Evolutionary conservation across 805 yeast species (phyloP), one percentile per base, ranked within the genome.

Genomic region (Cephaloascus albidus): DNA sequence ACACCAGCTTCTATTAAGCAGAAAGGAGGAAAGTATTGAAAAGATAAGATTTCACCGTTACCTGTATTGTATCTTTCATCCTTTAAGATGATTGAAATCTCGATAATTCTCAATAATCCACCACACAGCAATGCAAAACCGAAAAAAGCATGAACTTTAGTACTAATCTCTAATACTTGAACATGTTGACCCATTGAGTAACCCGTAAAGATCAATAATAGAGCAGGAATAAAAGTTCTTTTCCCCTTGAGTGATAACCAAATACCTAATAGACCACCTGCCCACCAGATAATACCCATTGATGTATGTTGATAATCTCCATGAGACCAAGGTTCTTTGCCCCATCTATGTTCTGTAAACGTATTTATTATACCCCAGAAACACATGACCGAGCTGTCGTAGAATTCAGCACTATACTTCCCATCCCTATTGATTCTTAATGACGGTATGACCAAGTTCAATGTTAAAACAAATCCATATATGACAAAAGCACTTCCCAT

Each of bases 231-330:
- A 49, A 79, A 84, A 28, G 83, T 73, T 48, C 96, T 72, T 43
- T 68, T 65, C 36, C 82, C 78, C 38, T 76, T 75, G 53, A 85
- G 65, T 2, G 94, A 74, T 41, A 89, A 61, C 59, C 74, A 84
- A 43, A 90, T 69, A 1, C 97, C 97, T 19, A 88, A 59, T 46
- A 88, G 63, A 5, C 97, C 97, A 40, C 95, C 94, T 38, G 86
- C 76, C 94, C 96, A 88, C 95, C 97, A 90, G 23, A 90, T 72
- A 41, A 90, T 84, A 1, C 97, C 97, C 96, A 90, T 87, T 17
- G 93, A 76, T 0, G 97, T 89, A 58, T 89, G 97, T 63, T 89
- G 96, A 57, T 82, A 86, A 58, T 88, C 97, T 8, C 95, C 93
- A 67, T 85, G 94, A 34, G 76, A 72, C 97, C 97, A 90, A 6